Evolutionary conservation across 495 filamentous ascomycete genomes (phyloP).

Genomic region (Penicillium coffeae): DNA sequence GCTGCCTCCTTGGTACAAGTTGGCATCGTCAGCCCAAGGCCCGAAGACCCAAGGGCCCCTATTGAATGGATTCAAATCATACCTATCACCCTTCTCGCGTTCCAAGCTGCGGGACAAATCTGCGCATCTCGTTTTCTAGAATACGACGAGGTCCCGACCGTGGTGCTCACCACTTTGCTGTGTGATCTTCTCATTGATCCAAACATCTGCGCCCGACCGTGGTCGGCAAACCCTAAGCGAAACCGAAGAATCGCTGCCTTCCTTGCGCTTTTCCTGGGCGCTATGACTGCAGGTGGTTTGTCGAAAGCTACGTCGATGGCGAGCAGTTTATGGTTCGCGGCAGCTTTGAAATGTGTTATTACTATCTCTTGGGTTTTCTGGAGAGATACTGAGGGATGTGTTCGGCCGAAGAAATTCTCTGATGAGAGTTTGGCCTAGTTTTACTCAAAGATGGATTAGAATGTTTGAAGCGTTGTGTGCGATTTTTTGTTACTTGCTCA

Average conservation of each 20-base stretch:
- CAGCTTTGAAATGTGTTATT: conserved; percentile 31
- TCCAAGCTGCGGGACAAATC: conserved; percentile 69
- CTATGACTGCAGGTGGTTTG: conserved; percentile 37
- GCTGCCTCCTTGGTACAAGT: conserved; percentile 52
- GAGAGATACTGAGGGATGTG: conserved; percentile 5
- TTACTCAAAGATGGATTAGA: not conserved
- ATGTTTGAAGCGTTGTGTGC: too few relatives aligned
- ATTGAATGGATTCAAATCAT: conserved; percentile 37
- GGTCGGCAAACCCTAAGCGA: conserved; percentile 27
- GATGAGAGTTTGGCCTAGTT: not conserved
- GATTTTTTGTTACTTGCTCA: not conserved
- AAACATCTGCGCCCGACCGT: conserved; percentile 19
- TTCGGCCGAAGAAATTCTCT: not conserved
- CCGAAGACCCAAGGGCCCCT: conserved; percentile 31
- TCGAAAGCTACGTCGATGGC: conserved; percentile 27
- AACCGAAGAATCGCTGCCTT: conserved; percentile 34
- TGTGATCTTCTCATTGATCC: conserved; percentile 52
- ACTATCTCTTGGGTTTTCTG: conserved; percentile 32
- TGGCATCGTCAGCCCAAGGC: conserved; percentile 31
- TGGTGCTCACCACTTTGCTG: conserved; percentile 63
- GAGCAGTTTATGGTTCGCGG: conserved; percentile 36
- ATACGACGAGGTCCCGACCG: conserved; percentile 65
- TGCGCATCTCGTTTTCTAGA: conserved; percentile 55
- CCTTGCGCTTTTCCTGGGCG: conserved; percentile 32
- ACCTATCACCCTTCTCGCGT: conserved; percentile 57